Conservation (phyloP, 2,329 filamentous ascomycete species). For the Penicillium oxalicum region DNA sequence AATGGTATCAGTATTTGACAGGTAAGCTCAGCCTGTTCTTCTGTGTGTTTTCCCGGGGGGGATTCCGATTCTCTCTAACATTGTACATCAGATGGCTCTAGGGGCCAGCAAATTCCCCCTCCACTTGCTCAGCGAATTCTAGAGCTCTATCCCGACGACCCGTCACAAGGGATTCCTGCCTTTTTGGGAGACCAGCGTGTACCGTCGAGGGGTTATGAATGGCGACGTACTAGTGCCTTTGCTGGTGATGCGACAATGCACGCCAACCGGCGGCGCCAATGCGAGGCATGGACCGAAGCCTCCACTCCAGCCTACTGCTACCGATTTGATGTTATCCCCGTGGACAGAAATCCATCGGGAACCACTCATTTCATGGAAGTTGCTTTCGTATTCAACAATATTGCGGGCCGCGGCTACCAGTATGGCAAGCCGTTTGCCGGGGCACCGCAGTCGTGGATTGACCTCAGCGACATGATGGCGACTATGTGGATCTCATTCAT, state of each 20-base stretch:
- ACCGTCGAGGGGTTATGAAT: slow-evolving; percentile 42
- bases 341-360: slow-evolving; percentile 41
- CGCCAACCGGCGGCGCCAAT: slow-evolving; percentile 50
- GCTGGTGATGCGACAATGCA: slow-evolving; percentile 52
- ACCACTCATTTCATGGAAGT: slow-evolving; percentile 54
- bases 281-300: slow-evolving; percentile 46
- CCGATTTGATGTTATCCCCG: slow-evolving; percentile 52
- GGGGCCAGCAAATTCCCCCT: slow-evolving; percentile 20
- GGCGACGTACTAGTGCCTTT: slow-evolving; percentile 51
- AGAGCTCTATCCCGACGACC: slow-evolving; percentile 49
- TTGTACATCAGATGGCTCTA: slow-evolving; percentile 17
- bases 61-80: not conserved
- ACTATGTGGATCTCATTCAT: slow-evolving; percentile 51
- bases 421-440: slow-evolving; percentile 33
- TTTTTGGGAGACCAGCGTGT: slow-evolving; percentile 32
- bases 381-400: slow-evolving; percentile 51
- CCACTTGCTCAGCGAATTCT: slow-evolving; percentile 39
- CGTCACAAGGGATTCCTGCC: slow-evolving; percentile 45
- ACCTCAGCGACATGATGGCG: slow-evolving; percentile 46
- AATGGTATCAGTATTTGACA: slow-evolving; percentile 45
- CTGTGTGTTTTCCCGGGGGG: not conserved
- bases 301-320: slow-evolving; percentile 54
- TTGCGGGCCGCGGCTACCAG: slow-evolving; percentile 43
- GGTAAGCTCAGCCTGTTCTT: slow-evolving; percentile 7
- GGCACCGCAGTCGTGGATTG: slow-evolving; percentile 38